Base-by-base conservation (phyloP, 1,284 basidiomycete species). In the Microbotryum saponariae region DNA sequence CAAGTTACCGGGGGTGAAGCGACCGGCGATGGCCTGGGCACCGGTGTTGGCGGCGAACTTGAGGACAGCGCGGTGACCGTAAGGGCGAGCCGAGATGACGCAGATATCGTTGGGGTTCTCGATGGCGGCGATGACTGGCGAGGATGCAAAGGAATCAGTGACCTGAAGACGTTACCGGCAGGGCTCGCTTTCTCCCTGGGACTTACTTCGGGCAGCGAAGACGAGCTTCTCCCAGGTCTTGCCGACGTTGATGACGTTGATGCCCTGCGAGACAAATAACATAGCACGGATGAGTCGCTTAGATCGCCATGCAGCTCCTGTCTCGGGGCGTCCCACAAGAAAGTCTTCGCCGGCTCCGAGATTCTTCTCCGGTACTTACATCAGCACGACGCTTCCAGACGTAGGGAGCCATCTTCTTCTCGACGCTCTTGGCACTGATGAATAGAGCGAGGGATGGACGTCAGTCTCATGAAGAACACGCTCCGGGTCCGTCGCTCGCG, bases 211-310 rank as follows among this genome's bases (percentile, higher is more conserved):
- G 66, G 91, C 92, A 66, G 92, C 91, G 73, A 94, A 82, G 69
- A 96, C 89, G 71, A 98, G 84, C 81, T 98, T 98, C 81, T 97
- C 92, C 94, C 93, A 97, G 72, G 94, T 98, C 85, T 97, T 97
- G 76, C 93, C 93, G 73, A 97, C 87, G 86, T 98, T 97, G 75
- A 97, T 80, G 74, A 98, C 81, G 81, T 97, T 87, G 79, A 97
- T 91, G 73, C 92, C 89, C 91, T 75, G 42, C 20, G 16, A 6
- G 37, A 42, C 16, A 10, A 42, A 16, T 42, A 42, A 6, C 16
- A 16, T 12, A 12, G 37, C 12, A 42, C 37, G 37, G 16, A 42
- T 42, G 14, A 77, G 86, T 76, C 37, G 10, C 16, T 16, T 18
- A 5, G 2, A 42, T 42, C 14, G 37, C 10, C 12, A 42, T 42